phyloP scores from a whole-genome alignment of 257 asterid genomes.

The Solanum paucissectum region DNA sequence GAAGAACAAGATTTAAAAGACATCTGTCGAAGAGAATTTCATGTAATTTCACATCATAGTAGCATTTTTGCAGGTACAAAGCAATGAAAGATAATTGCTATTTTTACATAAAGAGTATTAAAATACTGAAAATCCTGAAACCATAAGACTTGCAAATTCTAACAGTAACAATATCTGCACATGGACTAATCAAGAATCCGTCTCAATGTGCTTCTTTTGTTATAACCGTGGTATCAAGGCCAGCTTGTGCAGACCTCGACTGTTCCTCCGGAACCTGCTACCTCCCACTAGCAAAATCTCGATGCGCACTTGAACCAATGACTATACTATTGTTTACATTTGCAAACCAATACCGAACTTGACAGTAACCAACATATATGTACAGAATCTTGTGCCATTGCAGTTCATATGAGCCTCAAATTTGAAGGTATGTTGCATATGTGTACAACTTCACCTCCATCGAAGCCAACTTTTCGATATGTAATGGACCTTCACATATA shows the following conservation, averaged over 20 bases:
- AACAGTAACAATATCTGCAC: conserved; percentile 22
- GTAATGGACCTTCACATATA: background rate
- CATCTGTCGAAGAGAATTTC: background rate
- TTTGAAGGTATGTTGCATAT: conserved; percentile 46
- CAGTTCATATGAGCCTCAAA: conserved; percentile 21
- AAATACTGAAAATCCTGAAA: conserved; percentile 4
- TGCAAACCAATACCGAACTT: conserved; percentile 3
- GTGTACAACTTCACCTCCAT: conserved; percentile 29
- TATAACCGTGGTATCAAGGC: background rate
- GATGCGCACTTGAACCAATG: background rate
- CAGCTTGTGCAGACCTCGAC: background rate
- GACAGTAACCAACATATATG: conserved; percentile 12
- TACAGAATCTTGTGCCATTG: conserved; percentile 20
- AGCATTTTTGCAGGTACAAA: conserved; percentile 11
- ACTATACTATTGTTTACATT: background rate
- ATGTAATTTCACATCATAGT: background rate
- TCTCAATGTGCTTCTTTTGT: background rate
- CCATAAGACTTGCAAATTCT: conserved; percentile 29
- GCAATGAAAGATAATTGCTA: conserved; percentile 40
- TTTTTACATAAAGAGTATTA: conserved; percentile 15
- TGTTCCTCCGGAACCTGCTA: background rate
- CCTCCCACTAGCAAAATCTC: background rate
- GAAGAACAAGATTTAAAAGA: background rate
- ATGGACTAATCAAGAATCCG: conserved; percentile 43
- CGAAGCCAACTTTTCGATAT: background rate